Percentiles rank a stretch among this genome's conserved stretches.
phyloP scores from a whole-genome alignment of 208 protist species.

The Crithidia bombi region DNA sequence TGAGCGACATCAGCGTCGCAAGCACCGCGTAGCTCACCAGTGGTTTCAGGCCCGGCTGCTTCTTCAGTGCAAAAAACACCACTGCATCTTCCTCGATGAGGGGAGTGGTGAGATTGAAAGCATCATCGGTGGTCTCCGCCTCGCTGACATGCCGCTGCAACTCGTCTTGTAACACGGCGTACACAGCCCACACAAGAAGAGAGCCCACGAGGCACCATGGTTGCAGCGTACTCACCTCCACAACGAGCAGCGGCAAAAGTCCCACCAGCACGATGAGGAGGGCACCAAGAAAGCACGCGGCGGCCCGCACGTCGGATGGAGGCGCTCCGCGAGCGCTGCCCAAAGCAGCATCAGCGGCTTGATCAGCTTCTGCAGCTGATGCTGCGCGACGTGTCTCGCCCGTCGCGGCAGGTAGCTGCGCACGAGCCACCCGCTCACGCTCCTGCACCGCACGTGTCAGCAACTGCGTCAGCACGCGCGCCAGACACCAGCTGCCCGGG shows the following conservation, averaged over 20 bases:
- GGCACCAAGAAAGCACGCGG: slow-evolving; percentile 11
- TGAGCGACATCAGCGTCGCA: slow-evolving; percentile 18
- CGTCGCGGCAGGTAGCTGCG: slow-evolving; percentile 2
- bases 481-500: slow-evolving; percentile 10
- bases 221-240: slow-evolving; percentile 49
- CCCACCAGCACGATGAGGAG: slow-evolving; percentile 16
- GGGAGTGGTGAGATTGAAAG: slow-evolving; percentile 33
- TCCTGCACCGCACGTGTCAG: slow-evolving; percentile 15
- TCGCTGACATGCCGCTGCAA: slow-evolving; percentile 20
- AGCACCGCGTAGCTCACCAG: slow-evolving; percentile 20
- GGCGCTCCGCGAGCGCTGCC: background rate
- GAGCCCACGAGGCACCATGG: slow-evolving; percentile 34
- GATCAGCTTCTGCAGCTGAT: background rate
- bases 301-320: slow-evolving; percentile 1
- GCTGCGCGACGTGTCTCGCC: background rate
- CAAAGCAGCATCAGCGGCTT: background rate
- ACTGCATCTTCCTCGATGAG: slow-evolving; percentile 31
- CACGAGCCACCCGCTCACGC: slow-evolving; percentile 5
- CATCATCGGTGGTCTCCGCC: slow-evolving; percentile 11
- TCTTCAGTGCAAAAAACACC: slow-evolving; percentile 29
- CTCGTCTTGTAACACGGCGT: slow-evolving; percentile 32
- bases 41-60: slow-evolving; percentile 7
- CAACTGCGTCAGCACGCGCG: background rate
- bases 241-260: slow-evolving; percentile 42
- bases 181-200: slow-evolving; percentile 30